Percentiles rank a stretch among this genome's conserved stretches.
Conservation (phyloP, 108 stramenopile species). For the Skeletonema tropicum region DNA sequence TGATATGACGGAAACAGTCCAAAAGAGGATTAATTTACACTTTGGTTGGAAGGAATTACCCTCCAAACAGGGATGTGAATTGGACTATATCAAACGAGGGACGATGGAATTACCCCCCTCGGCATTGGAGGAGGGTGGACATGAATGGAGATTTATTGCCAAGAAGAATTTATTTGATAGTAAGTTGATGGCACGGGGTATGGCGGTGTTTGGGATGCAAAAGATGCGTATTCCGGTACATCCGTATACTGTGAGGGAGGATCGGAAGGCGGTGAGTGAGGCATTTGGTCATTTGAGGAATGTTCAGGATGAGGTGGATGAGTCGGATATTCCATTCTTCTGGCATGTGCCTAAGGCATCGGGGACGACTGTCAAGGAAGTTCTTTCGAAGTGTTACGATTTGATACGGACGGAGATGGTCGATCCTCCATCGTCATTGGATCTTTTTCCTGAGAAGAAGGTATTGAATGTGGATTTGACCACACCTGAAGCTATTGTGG, state of each 20-base stretch:
- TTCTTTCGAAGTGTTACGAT: slow-evolving; percentile 30
- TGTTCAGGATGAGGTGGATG: slow-evolving; percentile 19
- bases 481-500: slow-evolving; percentile 25
- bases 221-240: slow-evolving; percentile 45
- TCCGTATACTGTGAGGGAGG: slow-evolving; percentile 10
- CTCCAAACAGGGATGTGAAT: slow-evolving; percentile 20
- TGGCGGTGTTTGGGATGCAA: slow-evolving; percentile 39
- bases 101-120: slow-evolving; percentile 1
- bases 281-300: slow-evolving; percentile 27
- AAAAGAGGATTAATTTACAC: slow-evolving; percentile 31
- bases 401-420: slow-evolving; percentile 42
- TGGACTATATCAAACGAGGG: slow-evolving; percentile 21
- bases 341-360: slow-evolving; percentile 46
- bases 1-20: slow-evolving; percentile 28
- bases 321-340: slow-evolving; percentile 35
- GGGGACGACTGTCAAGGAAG: slow-evolving; percentile 44
- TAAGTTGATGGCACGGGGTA: slow-evolving; percentile 38
- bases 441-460: slow-evolving; percentile 14
- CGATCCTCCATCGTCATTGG: slow-evolving; percentile 30
- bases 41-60: slow-evolving; percentile 50
- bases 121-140: slow-evolving; percentile 17
- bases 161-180: slow-evolving; percentile 34
- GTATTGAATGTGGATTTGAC: slow-evolving; percentile 44
- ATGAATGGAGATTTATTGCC: slow-evolving; percentile 30
- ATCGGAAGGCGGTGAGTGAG: slow-evolving; percentile 14